A percentile compares a stretch with the other conserved stretches of the same genome.
Conservation (phyloP, 352 stramenopile species). For the Pythium rhizo-oryzae region DNA sequence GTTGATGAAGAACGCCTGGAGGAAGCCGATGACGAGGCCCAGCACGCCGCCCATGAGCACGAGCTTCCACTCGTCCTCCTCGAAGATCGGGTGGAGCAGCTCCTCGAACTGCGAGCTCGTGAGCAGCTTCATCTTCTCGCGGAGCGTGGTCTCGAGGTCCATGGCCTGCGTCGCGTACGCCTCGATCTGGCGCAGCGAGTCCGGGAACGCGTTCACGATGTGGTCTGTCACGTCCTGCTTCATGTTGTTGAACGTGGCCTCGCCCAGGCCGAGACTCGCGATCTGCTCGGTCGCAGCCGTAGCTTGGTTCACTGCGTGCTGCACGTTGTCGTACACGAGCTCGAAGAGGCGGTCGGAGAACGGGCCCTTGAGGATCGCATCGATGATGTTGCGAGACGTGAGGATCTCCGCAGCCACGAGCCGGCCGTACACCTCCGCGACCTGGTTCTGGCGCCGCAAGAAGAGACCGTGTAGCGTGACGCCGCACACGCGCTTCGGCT, state of each 20-base stretch:
- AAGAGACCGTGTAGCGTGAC: constrained; percentile 96
- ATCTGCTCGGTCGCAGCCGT: constrained; percentile 79
- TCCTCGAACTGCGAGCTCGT: constrained; percentile 93
- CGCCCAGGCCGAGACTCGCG: constrained; percentile 81
- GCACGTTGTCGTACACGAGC: constrained; percentile 87
- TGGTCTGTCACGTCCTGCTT: constrained; percentile 89
- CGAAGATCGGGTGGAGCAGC: constrained; percentile 97
- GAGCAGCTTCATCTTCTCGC: constrained; percentile 91
- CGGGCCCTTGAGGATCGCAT: constrained; percentile 86
- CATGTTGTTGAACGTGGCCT: constrained; percentile 82
- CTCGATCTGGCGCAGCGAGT: constrained; percentile 91
- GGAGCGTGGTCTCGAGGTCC: constrained; percentile 92
- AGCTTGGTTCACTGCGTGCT: constrained; percentile 79
- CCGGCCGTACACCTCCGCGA: constrained; percentile 86
- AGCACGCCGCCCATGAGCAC: constrained; percentile 96
- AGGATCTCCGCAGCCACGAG: constrained; percentile 87
- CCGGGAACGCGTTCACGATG: constrained; percentile 87
- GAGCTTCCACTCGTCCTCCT: constrained; percentile 98
- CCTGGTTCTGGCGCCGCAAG: constrained; percentile 90
- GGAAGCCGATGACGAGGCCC: constrained; percentile 89
- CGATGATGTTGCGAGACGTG: constrained; percentile 88
- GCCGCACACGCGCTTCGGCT: constrained; percentile 74
- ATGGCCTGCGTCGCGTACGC: constrained; percentile 92
- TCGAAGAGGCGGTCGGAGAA: constrained; percentile 86
- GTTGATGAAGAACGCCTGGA: constrained; percentile 90